A percentile compares a stretch with the other conserved stretches of the same genome.
phyloP scores from a whole-genome alignment of 2,329 filamentous ascomycete genomes.

The Claviceps humidiphila region DNA sequence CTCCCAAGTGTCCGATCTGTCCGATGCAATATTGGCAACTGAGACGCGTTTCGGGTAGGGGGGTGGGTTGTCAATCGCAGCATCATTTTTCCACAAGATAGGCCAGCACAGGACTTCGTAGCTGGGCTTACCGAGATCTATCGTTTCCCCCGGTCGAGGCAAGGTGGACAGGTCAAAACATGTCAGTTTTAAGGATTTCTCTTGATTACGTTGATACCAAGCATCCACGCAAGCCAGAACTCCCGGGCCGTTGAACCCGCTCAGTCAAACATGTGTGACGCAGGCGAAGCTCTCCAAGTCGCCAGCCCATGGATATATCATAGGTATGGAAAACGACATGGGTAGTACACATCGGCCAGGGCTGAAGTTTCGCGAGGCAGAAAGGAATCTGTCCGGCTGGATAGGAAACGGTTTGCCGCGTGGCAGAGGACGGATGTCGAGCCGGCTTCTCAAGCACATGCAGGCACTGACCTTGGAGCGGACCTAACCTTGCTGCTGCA shows the following conservation, averaged over 20 bases:
- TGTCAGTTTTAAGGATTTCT: not conserved
- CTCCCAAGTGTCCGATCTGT: too few relatives aligned
- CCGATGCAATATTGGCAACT: not conserved
- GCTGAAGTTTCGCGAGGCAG: not conserved
- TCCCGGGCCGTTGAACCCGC: not conserved
- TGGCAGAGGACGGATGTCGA: not conserved
- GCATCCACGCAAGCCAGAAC: not conserved
- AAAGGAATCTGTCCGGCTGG: not conserved
- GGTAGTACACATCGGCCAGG: not conserved
- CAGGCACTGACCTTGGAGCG: not conserved
- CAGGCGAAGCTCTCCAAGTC: not conserved
- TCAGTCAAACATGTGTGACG: not conserved
- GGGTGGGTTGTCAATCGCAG: not conserved
- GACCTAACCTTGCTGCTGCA: constrained; percentile 7
- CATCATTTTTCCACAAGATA: not conserved
- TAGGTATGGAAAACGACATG: too few relatives aligned
- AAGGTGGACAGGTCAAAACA: not conserved
- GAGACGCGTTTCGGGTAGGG: not conserved
- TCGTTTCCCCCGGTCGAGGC: not conserved
- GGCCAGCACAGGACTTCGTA: not conserved
- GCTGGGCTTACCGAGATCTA: not conserved
- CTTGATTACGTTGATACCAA: not conserved
- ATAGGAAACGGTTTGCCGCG: not conserved
- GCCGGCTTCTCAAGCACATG: not conserved
- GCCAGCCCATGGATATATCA: not conserved